Base-by-base conservation (phyloP, 164 flowering plant genomes). In the Magnolia kwangsiensis region DNA sequence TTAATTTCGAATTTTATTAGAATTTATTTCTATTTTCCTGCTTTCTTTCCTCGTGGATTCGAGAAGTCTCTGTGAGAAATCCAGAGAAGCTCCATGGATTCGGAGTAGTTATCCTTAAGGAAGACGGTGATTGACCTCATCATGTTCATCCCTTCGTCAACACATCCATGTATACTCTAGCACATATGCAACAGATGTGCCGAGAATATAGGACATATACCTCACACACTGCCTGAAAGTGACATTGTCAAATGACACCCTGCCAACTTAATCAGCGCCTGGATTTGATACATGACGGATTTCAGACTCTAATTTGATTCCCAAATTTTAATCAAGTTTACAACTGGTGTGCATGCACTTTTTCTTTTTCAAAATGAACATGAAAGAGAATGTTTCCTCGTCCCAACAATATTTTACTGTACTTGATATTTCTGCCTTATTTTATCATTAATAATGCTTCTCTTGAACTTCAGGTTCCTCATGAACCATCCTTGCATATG, bases 401-500 rank as follows among this genome's bases (percentile, higher is more conserved):
- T 4, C 19, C 23, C 24, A 50, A 14, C 58, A 71, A 55, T 71
- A 21, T 37, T 21, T 49, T 16, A 55, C 61, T 16, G 13, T 55
- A 55, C 8, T 55, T 8, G 18, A 3, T 11, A 9, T 55, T 55
- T 55, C 1, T 9, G 13, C 61, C 61, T 55, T 55, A 1, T 55
- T 16, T 31, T 8, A 10, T 51, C 21, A 24, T 49, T 67, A 50
- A 61, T 37, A 37, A 14, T 29, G 50, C 58, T 31, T 72, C 27
- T 75, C n/a, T 63, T 71, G 77, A 29, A 55, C 19, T 72, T 67
- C 87, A 95, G 98, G 97, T 95, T 45, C 91, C 90, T 23, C 83
- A 90, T 77, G 90, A 92, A 82, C 84, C 81, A 51, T 95, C 98
- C 68, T 76, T 67, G 67, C 79, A 92, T 83, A 80, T 90, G 86